Base-by-base conservation (phyloP, 805 yeast genomes). In the Wickerhamiella azyma region DNA sequence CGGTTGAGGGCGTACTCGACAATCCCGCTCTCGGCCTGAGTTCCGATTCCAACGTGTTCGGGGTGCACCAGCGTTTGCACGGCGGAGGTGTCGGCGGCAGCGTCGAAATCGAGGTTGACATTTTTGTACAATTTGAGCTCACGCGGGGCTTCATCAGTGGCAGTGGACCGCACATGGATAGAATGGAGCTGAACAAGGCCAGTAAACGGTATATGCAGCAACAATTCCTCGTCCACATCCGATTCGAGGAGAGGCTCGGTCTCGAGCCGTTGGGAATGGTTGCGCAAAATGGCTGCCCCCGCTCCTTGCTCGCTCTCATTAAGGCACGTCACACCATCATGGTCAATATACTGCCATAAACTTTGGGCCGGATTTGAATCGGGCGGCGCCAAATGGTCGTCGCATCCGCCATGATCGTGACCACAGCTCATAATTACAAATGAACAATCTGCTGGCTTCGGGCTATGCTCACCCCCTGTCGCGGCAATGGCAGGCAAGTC, bases 401-500 rank as follows among this genome's bases (percentile, higher is more conserved):
- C 70, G 32, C 41, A 38, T 30, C 50, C 53, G 39, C 46, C 47
- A 33, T 50, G 55, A n/a, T 21, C 33, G 33, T 43, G 46, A 9
- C n/a, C 41, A n/a, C 36, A 32, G 24, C 35, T 39, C 6, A 18
- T 26, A 33, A 26, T 16, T 40, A 18, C 43, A 33, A 7, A 14
- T 29, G 21, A 41, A 33, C 36, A 82, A 94, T 6, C 67, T 92
- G 37, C 70, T 92, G 37, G 89, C 92, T 51, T 96, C 97, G 49
- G 96, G 97, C 3, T 92, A 88, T 66, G 83, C 84, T 63, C 94
- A 88, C 58, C 94, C 96, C 1, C 70, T 89, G 39, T 59, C 85
- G 17, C 74, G 98, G 56, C 79, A 75, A 60, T 92, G 98, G 98
- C 98, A 92, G 63, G 74, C 73, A 53, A 89, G 81, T 60, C 74